Conservation (phyloP, 1,284 basidiomycete species). For the Fomitopsis schrenkii region DNA sequence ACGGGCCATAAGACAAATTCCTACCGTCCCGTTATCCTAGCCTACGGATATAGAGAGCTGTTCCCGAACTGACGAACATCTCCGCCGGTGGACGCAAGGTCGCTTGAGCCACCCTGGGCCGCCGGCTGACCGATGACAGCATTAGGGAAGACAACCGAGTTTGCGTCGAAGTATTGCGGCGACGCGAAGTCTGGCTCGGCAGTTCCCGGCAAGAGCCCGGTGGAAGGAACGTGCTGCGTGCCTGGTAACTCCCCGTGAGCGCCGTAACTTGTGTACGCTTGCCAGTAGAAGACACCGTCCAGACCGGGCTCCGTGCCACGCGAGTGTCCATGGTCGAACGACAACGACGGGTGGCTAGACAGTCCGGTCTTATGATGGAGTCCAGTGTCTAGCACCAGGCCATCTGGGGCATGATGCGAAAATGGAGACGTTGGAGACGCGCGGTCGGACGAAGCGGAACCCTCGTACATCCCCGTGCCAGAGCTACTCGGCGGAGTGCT, state of each 20-base stretch:
- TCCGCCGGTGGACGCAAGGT: neutral
- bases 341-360: conserved; percentile 12
- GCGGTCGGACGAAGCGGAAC: conserved; percentile 15
- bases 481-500: conserved; percentile 22
- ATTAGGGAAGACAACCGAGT: conserved; percentile 5
- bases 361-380: conserved; percentile 12
- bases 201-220: conserved; percentile 13
- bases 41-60: conserved; percentile 6
- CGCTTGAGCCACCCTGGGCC: neutral
- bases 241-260: conserved; percentile 14
- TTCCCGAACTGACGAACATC: conserved; percentile 2
- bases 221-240: conserved; percentile 14
- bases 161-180: conserved; percentile 5
- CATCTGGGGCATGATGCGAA: conserved; percentile 13
- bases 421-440: conserved; percentile 24
- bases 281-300: conserved; percentile 15
- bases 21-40: neutral
- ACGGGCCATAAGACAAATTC: neutral
- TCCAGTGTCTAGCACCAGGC: conserved; percentile 12
- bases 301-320: conserved; percentile 5
- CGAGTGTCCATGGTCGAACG: conserved; percentile 13
- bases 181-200: conserved; percentile 14
- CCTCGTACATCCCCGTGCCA: conserved; percentile 21
- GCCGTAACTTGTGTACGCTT: conserved; percentile 18
- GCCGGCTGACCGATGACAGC: conserved; percentile 2